Percentiles rank a stretch among this genome's conserved stretches.
phyloP scores from a whole-genome alignment of 73 alveolate species.

The Paramecium bursaria region DNA sequence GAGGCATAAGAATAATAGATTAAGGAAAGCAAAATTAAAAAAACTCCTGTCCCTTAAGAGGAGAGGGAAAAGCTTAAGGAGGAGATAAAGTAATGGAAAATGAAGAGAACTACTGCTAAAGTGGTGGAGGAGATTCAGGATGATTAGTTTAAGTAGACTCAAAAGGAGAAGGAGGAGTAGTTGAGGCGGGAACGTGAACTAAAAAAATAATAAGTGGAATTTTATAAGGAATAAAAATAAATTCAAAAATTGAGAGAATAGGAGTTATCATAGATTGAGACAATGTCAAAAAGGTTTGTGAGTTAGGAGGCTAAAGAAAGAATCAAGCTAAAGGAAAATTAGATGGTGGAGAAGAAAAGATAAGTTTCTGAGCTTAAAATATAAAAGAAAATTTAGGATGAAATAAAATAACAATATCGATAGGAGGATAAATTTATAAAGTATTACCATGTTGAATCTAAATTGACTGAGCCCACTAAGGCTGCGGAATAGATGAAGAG shows the following conservation, averaged over 20 bases:
- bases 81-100: constrained; percentile 51
- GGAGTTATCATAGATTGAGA: constrained; percentile 32
- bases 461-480: constrained; percentile 48
- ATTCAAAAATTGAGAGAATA: constrained; percentile 51
- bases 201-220: constrained; percentile 25
- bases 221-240: constrained; percentile 21
- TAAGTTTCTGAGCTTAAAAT: not conserved
- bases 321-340: constrained; percentile 30
- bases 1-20: not conserved
- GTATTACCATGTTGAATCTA: constrained; percentile 42
- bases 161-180: not conserved
- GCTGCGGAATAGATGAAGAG: constrained; percentile 53
- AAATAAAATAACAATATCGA: constrained; percentile 19
- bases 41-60: constrained; percentile 42
- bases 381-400: not conserved
- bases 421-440: constrained; percentile 34
- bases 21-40: constrained; percentile 10
- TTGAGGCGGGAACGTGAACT: constrained; percentile 25
- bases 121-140: constrained; percentile 17
- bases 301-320: constrained; percentile 63
- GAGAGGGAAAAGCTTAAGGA: constrained; percentile 55
- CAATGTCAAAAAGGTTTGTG: constrained; percentile 49
- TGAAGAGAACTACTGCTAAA: constrained; percentile 32
- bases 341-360: constrained; percentile 8
- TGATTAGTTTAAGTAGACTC: not conserved